Conservation (phyloP, 805 yeast genomes). For the Vanderwaltozyma tropicalis region DNA sequence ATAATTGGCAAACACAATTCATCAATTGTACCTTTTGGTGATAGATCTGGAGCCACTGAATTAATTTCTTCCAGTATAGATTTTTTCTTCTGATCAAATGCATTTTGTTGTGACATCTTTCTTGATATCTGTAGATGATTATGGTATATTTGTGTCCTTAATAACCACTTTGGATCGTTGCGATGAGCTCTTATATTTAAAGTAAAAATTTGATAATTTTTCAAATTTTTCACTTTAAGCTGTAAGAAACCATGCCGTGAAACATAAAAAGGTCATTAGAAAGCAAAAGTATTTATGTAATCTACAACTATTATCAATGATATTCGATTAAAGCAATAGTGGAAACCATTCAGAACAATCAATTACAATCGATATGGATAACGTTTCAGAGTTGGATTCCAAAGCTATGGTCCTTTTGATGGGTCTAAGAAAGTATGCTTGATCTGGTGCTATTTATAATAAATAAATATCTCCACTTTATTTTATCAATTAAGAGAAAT, state of each 20-base stretch:
- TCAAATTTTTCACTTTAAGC: too few relatives aligned
- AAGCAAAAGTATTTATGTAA: too few relatives aligned
- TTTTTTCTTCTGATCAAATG: constrained; percentile 59
- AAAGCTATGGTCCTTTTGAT: constrained; percentile 76
- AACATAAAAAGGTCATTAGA: too few relatives aligned
- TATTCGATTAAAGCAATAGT: too few relatives aligned
- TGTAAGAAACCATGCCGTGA: too few relatives aligned
- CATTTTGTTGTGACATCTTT: constrained; percentile 27
- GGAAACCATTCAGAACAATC: too few relatives aligned
- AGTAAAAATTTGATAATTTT: too few relatives aligned
- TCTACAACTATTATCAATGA: too few relatives aligned
- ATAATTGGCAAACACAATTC: constrained; percentile 63
- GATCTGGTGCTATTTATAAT: constrained; percentile 1
- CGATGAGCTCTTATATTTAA: too few relatives aligned
- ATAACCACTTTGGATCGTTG: too few relatives aligned
- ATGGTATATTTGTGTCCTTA: background rate
- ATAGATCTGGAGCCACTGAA: constrained; percentile 44
- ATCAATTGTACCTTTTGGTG: constrained; percentile 87
- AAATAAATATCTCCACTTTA: too few relatives aligned
- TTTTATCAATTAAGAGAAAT: constrained; percentile 1
- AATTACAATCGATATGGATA: background rate
- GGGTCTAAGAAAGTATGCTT: constrained; percentile 63
- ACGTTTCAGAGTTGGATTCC: constrained; percentile 30
- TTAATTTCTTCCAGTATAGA: constrained; percentile 44
- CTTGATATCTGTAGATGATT: background rate